A percentile compares a stretch with the other conserved stretches of the same genome.
phyloP scores from a whole-genome alignment of 1,139 yeast genomes.

The Yamadazyma triangularis region DNA sequence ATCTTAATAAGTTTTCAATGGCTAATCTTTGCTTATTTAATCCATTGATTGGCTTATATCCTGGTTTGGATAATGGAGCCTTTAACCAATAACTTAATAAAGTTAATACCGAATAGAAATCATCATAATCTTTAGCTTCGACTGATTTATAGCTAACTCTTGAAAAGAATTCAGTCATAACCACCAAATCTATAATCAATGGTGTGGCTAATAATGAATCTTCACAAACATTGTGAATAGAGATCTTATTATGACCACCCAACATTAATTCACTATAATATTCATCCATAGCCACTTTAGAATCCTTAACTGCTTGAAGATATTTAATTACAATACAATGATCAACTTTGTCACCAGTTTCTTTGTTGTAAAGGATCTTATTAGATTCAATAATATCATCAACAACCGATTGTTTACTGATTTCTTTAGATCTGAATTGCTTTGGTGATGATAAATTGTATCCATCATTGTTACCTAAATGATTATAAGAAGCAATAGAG shows the following conservation, averaged over 20 bases:
- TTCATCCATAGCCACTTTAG: constrained; percentile 98
- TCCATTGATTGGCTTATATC: constrained; percentile 87
- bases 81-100: constrained; percentile 94
- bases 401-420: constrained; percentile 87
- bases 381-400: constrained; percentile 93
- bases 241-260: constrained; percentile 94
- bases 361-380: constrained; percentile 77
- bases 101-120: constrained; percentile 80
- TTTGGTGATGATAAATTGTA: constrained; percentile 85
- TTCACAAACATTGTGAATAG: constrained; percentile 94
- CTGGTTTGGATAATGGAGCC: constrained; percentile 92
- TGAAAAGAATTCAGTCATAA: constrained; percentile 84
- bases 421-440: constrained; percentile 95
- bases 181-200: constrained; percentile 83
- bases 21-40: constrained; percentile 93
- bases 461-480: constrained; percentile 95
- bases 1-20: constrained; percentile 84
- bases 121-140: constrained; percentile 45
- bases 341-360: constrained; percentile 74
- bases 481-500: constrained; percentile 93
- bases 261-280: constrained; percentile 95
- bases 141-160: constrained; percentile 74
- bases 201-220: constrained; percentile 95
- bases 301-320: constrained; percentile 90
- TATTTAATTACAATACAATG: constrained; percentile 96